Evolutionary conservation across 345 rosid genomes (phyloP).

Genomic region (Syzygium aqueum): DNA sequence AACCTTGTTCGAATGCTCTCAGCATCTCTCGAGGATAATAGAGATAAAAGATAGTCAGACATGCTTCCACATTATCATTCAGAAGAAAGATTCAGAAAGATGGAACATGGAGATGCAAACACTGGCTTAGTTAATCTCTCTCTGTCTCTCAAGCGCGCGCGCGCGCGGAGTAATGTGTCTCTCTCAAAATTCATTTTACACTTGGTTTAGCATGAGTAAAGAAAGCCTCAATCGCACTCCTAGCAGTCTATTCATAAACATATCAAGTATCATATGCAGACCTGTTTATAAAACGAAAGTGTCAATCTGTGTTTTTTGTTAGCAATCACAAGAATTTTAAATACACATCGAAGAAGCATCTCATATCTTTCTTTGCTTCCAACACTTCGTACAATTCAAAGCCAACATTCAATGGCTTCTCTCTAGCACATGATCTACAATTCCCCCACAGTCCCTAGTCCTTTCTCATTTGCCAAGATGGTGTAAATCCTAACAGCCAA

Average conservation of each 20-base stretch:
- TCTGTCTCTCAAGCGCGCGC: not conserved
- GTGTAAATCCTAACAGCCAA: not conserved
- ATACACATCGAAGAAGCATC: too few relatives aligned
- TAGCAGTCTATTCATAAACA: not conserved
- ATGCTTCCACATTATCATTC: not conserved
- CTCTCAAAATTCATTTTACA: not conserved
- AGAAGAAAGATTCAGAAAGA: not conserved
- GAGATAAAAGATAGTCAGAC: not conserved
- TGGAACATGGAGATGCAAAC: not conserved
- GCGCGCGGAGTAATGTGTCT: too few relatives aligned
- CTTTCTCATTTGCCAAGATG: not conserved
- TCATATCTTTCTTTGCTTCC: too few relatives aligned
- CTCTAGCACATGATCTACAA: too few relatives aligned
- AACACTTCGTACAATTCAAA: too few relatives aligned
- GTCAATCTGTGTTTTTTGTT: too few relatives aligned
- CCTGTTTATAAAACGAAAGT: too few relatives aligned
- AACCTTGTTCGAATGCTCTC: not conserved
- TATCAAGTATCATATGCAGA: not conserved
- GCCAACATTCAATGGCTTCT: too few relatives aligned
- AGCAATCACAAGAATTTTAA: too few relatives aligned
- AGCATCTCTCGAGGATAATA: not conserved
- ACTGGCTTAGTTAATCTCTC: not conserved
- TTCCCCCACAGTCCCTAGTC: not conserved
- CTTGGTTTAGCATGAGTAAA: not conserved
- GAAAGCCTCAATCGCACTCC: not conserved